Conservation (phyloP, 1,284 basidiomycete genomes). For the Ganoderma resinaceum region DNA sequence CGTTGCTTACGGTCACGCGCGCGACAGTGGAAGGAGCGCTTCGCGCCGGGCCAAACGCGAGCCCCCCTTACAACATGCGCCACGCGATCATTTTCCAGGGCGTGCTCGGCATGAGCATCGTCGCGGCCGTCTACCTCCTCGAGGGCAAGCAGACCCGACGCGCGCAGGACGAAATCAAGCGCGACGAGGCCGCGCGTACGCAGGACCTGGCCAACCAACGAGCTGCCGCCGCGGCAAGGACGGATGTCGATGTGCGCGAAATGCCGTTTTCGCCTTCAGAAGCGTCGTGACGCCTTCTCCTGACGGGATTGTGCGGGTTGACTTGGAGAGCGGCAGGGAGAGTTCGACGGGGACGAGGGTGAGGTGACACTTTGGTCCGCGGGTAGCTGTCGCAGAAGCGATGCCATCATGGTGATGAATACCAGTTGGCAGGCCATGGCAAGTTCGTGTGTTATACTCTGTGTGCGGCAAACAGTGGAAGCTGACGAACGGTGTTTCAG, state of each 20-base stretch:
- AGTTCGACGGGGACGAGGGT: background rate
- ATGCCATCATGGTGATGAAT: background rate
- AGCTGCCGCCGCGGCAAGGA: background rate
- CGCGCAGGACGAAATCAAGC: constrained; percentile 56
- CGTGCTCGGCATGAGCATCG: constrained; percentile 48
- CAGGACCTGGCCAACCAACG: background rate
- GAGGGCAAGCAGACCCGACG: constrained; percentile 66
- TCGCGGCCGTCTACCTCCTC: constrained; percentile 53
- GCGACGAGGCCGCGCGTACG: constrained; percentile 4
- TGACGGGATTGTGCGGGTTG: background rate
- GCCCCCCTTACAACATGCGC: constrained; percentile 76
- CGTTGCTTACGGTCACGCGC: background rate
- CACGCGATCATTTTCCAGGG: constrained; percentile 70
- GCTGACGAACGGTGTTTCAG: background rate
- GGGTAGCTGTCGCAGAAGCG: background rate
- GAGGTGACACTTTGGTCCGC: background rate
- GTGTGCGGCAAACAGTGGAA: background rate
- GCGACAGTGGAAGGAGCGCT: constrained; percentile 65
- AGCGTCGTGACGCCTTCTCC: background rate
- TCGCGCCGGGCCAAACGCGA: constrained; percentile 60
- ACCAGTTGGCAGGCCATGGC: background rate
- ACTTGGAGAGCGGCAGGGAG: constrained; percentile 2
- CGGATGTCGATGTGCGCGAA: constrained; percentile 2
- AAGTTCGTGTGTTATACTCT: background rate
- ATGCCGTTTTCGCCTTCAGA: background rate